Evolutionary conservation across 148 eudicot genomes (phyloP).

Genomic region (Selenicereus undatus): DNA sequence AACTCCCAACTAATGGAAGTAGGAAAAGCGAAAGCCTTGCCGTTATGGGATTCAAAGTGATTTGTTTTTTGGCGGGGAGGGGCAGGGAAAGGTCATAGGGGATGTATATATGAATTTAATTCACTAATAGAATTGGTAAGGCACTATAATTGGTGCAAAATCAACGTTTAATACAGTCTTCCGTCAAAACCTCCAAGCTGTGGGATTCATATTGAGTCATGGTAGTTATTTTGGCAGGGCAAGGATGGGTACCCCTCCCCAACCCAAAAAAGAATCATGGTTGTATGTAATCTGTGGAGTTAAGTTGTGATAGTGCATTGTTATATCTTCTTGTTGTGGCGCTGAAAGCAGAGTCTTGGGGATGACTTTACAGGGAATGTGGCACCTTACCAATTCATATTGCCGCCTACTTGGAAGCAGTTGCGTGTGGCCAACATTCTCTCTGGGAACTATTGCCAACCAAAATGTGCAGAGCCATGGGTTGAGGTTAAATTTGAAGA

Average conservation of each 20-base stretch:
- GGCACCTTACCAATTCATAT: constrained; percentile 81
- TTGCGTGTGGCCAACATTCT: constrained; percentile 82
- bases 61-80: too few relatives aligned
- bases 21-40: too few relatives aligned
- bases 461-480: constrained; percentile 99
- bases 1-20: too few relatives aligned
- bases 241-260: background rate
- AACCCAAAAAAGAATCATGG: background rate
- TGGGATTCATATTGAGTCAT: background rate
- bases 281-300: background rate
- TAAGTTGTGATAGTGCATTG: too few relatives aligned
- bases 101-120: background rate
- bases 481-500: constrained; percentile 91
- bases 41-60: too few relatives aligned
- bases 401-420: constrained; percentile 96
- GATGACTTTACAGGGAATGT: constrained; percentile 77
- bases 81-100: background rate
- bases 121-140: background rate
- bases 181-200: background rate
- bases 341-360: constrained; percentile 30
- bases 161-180: background rate
- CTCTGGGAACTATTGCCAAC: constrained; percentile 92
- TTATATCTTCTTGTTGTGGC: background rate
- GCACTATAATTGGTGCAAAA: background rate
- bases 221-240: background rate